Evolutionary conservation across 805 yeast genomes (phyloP), one percentile per base, ranked within the genome.

Genomic region (Kodamaea neixiangensis): DNA sequence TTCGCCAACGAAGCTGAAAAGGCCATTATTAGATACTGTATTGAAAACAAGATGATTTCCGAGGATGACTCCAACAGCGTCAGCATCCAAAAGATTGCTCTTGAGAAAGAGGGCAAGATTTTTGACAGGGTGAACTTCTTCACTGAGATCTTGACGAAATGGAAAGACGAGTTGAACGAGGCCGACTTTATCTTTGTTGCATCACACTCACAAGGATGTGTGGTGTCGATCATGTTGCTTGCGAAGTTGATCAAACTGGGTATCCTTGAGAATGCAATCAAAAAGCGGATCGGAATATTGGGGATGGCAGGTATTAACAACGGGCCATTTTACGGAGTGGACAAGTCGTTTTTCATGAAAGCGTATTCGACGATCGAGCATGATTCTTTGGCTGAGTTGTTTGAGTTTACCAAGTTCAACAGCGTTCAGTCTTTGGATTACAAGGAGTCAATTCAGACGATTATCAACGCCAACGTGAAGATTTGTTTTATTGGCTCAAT

Each of bases 271-370:
- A 75, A 56, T 62, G 71, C 77, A 0, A 62, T 62, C 17, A 49
- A 50, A 14, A 74, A 82, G 63, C 71, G 79, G 18, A 77, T 92
- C 11, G 89, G 94, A 0, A 72, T 93, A 15, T 69, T 93, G 46
- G 93, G 93, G 3, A 93, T 93, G 99, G 98, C 98, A 0, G 98
- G 98, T 1, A 82, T 92, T 19, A 89, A 91, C 59, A 83, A 89
- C 64, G 99, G 99, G 0, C 99, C 99, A 2, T 88, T 89, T 63
- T 89, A 84, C 57, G 97, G 97, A 0, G 81, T 83, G 59, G 98
- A 94, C 63, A 91, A 89, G 65, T 83, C 85, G 7, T 71, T 91
- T 20, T 80, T 92, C 54, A 85, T 93, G 68, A 80, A 91, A 56
- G 97, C 97, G 0, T 91, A 91, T 61, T 86, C 96, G 1, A 84